Base-by-base conservation (phyloP, 805 yeast genomes). In the Brettanomyces anomalus region DNA sequence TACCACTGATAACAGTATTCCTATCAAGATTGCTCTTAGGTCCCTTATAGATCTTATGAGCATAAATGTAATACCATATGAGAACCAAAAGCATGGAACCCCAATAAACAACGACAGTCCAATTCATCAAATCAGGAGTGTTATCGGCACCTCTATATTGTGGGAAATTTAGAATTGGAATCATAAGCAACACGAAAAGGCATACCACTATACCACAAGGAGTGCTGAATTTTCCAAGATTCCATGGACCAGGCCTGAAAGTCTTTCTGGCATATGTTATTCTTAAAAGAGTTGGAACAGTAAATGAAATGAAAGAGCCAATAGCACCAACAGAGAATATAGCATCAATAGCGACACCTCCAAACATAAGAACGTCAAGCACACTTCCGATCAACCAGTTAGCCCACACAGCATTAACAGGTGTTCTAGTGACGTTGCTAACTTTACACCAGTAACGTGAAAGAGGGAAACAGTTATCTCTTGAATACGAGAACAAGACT, bases 241-340 rank as follows among this genome's bases (percentile, higher is more conserved):
- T 62, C 79, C 81, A 79, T 3, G 85, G 86, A 3, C 86, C 86
- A 8, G 71, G 73, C 46, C 63, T 61, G 65, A 79, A 80, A 1
- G 67, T 61, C 31, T 70, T 63, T 43, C 73, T 60, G 3, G 78
- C 69, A 51, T 70, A 72, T 4, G 80, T 72, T 52, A 77, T 71
- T 53, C 77, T 74, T 44, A 79, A 66, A 11, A 75, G 53, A 14
- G 79, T 75, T 5, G 86, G 86, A 52, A 75, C 62, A 21, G 75
- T 68, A 62, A 79, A 80, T 3, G 85, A 78, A 46, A 79, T 68
- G 53, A 79, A 77, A 0, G 81, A 76, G 5, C 82, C 73, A 54
- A 80, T 78, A 40, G 84, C 85, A 28, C 85, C 84, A 37, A 80
- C 84, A 3, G 84, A 77, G 63, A 80, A 80, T 45, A 77, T 77